Evolutionary conservation across 352 stramenopile species (phyloP), one percentile per base, ranked within the genome.

Genomic region (Globisporangium iwayamae): DNA sequence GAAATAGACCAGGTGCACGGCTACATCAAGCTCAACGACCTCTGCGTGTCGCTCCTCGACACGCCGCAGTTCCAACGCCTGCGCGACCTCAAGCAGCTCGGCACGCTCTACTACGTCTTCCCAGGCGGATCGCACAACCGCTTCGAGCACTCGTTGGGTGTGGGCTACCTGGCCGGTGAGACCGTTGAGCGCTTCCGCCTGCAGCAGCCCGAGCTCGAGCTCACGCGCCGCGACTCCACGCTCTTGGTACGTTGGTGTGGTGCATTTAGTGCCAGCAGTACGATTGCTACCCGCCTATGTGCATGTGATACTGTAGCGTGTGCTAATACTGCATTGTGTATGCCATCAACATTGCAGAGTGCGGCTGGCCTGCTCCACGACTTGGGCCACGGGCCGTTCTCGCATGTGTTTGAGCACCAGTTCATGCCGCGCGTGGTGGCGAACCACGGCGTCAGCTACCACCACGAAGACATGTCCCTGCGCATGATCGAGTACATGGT

Each of bases 81-180:
- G n/a, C 78, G 94, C 48, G 75, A 93, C 48, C 77, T 99, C 28
- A 96, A 97, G 69, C 97, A 99, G 76, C 80, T 99, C 25, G 96
- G 96, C 16, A 91, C 83, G 32, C 79, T 91, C 34, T 93, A 91
- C 69, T 91, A 93, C 51, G 81, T 94, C 22, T 93, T 97, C 71
- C 85, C 90, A 0, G 89, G 79, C 38, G 91, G 79, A 1, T 94
- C 86, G 48, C 96, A 99, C 74, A 97, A 92, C 57, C 82, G 97
- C n/a, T 99, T 99, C 60, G 91, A 98, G 68, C 97, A 99, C 74
- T 97, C 81, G 11, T 63, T 99, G 4, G 97, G 97, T 25, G 96
- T 99, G 36, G 93, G 91, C 16, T 90, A 98, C 69, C 73, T 99
- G n/a, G 96, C 96, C 0, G 89, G 91, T 55, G 70, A 91, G 67